Conservation (phyloP, 2,329 filamentous ascomycete species). For the Rutstroemia sydowiana region DNA sequence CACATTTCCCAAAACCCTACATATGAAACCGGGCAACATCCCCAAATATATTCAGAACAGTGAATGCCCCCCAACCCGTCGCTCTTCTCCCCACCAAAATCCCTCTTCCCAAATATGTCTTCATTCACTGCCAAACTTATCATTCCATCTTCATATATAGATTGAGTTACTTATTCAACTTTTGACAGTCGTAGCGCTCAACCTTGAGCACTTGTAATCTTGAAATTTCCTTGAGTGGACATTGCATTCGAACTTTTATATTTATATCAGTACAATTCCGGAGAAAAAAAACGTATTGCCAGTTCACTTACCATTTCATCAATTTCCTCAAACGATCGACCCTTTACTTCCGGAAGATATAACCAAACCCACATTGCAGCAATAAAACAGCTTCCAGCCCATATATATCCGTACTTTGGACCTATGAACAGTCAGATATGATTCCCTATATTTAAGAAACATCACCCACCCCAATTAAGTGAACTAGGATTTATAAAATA, state of each 20-base stretch:
- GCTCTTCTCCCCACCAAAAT: no score
- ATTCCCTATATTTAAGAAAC: no score
- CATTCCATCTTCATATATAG: no score
- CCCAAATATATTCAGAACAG: no score
- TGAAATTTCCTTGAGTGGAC: not conserved
- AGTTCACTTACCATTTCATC: constrained; percentile 48
- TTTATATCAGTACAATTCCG: not conserved
- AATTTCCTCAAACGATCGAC: constrained; percentile 75
- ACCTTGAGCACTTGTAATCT: not conserved
- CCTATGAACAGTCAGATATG: constrained; percentile 32
- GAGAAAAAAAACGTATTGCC: not conserved
- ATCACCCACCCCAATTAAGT: not conserved
- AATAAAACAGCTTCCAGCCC: constrained; percentile 39
- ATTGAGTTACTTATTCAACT: no score
- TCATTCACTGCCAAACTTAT: no score
- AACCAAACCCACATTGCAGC: constrained; percentile 42
- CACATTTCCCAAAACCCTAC: no score
- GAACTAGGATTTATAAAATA: not conserved
- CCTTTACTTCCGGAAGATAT: constrained; percentile 69
- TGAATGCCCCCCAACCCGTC: no score
- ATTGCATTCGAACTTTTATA: not conserved
- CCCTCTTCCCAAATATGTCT: no score
- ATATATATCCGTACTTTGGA: constrained; percentile 51
- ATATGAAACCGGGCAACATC: no score
- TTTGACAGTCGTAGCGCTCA: not conserved